Percentiles rank a stretch among this genome's conserved stretches.
phyloP scores from a whole-genome alignment of 352 stramenopile genomes.

The Peronospora belbahrii region DNA sequence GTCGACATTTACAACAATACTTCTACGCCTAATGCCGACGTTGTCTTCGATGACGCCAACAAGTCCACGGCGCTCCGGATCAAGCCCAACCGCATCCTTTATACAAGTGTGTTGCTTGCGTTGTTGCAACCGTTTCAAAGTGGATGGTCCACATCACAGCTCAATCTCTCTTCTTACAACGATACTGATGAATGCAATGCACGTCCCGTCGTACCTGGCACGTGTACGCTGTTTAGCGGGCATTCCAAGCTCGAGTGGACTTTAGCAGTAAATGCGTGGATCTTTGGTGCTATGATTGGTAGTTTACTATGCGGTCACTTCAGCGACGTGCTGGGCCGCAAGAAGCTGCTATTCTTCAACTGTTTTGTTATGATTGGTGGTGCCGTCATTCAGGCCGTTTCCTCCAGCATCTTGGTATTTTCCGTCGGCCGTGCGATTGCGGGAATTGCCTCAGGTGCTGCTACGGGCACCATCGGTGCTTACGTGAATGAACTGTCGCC shows the following conservation, averaged over 20 bases:
- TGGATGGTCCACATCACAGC: slow-evolving; percentile 47
- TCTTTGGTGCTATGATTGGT: slow-evolving; percentile 47
- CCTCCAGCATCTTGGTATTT: slow-evolving; percentile 28
- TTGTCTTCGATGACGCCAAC: slow-evolving; percentile 11
- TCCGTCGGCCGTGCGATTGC: slow-evolving; percentile 16
- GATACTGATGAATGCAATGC: slow-evolving; percentile 40
- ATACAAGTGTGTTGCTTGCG: slow-evolving; percentile 32
- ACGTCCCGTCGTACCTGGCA: slow-evolving; percentile 27
- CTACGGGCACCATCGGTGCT: slow-evolving; percentile 6
- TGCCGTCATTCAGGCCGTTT: slow-evolving; percentile 25
- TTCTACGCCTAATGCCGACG: slow-evolving; percentile 7
- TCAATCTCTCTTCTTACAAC: slow-evolving; percentile 59
- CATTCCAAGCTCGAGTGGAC: slow-evolving; percentile 29
- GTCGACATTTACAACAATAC: slow-evolving; percentile 6
- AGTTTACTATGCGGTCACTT: slow-evolving; percentile 32
- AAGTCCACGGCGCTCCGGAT: slow-evolving; percentile 17
- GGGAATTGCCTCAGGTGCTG: slow-evolving; percentile 9
- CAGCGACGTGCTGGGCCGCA: slow-evolving; percentile 23
- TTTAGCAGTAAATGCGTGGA: slow-evolving; percentile 31
- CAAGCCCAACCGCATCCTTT: slow-evolving; percentile 35
- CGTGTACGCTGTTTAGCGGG: slow-evolving; percentile 32
- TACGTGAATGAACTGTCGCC: slow-evolving; percentile 15
- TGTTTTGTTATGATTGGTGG: slow-evolving; percentile 33
- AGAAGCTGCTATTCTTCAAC: slow-evolving; percentile 22
- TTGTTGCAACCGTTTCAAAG: slow-evolving; percentile 43